Conservation (phyloP, 345 rosid genomes). For the Citrus trifoliata region DNA sequence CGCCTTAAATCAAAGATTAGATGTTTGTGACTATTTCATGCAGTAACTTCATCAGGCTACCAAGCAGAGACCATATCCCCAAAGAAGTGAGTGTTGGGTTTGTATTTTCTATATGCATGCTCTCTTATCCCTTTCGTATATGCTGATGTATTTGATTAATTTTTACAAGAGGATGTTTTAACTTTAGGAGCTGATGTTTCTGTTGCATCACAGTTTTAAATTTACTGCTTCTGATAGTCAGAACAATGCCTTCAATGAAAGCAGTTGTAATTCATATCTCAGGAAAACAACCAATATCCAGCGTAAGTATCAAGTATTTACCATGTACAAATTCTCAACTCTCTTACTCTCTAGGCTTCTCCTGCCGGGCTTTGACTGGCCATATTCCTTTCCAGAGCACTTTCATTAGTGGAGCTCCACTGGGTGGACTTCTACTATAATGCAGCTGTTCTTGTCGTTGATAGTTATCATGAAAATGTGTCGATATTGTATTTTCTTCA, state of each 20-base stretch:
- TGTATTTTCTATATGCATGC: neutral
- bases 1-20: neutral
- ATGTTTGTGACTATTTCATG: conserved; percentile 12
- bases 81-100: conserved; percentile 41
- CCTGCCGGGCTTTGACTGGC: conserved; percentile 11
- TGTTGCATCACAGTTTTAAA: conserved; percentile 25
- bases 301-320: conserved; percentile 31
- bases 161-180: conserved; percentile 1
- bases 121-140: neutral
- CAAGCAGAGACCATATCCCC: conserved; percentile 33
- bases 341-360: conserved; percentile 6
- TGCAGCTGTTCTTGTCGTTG: conserved; percentile 1
- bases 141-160: conserved; percentile 12
- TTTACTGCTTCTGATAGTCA: conserved; percentile 23
- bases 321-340: conserved; percentile 17
- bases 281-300: conserved; percentile 34
- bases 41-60: conserved; percentile 39
- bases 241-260: conserved; percentile 21
- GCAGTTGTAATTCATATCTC: conserved; percentile 20
- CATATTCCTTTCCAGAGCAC: conserved; percentile 6
- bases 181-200: conserved; percentile 14
- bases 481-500: neutral
- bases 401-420: neutral
- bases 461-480: conserved; percentile 2
- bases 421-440: neutral